Base-by-base conservation (phyloP, 345 rosid genomes). In the Orychophragmus violaceus region DNA sequence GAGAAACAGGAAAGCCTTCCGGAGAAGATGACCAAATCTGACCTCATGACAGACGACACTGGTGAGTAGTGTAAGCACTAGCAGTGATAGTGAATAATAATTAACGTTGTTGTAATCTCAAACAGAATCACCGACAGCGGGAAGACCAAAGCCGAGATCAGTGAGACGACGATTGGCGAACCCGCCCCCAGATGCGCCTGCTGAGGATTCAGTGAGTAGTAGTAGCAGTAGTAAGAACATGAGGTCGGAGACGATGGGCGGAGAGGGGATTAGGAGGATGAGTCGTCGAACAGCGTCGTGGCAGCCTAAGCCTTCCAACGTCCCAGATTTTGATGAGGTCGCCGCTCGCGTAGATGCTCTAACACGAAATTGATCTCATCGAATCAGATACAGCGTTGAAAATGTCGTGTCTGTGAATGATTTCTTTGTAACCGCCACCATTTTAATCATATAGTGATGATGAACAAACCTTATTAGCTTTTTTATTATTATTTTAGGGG, bases 111-210 rank as follows among this genome's bases (percentile, higher is more conserved):
- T 46, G n/a, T 6, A 9, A 46, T 46, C 17, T 16, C 13, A 25
- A 25, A 69, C 71, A 70, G 77, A 69, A 11, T 57, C 76, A 3
- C 56, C 19, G 3, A 41, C 2, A 14, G 82, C 70, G 59, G 37
- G 80, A 3, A 79, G 76, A 68, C 78, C 88, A 54, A 82, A 77
- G 77, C 95, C 93, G 25, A 81, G 78, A 79, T 86, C 96, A 45
- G 84, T 84, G 61, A 79, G 94, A 71, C 79, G 79, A 39, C 74
- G 81, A 60, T 64, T 65, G 45, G 69, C 68, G 51, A 84, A 77
- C 23, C 80, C 58, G 7, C 75, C 75, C 0, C 79, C 67, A 6
- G 82, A 64, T 9, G 75, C 3, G 3, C 75, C 2, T 16, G 68
- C 14, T 5, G 70, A 57, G 17, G 50, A 37, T 25, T 14, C 55